These are phyloP conservation scores for Aspergillus sclerotialis DNA, from an alignment of 2,329 filamentous ascomycete species.

Conservation along the genomic window DNA sequence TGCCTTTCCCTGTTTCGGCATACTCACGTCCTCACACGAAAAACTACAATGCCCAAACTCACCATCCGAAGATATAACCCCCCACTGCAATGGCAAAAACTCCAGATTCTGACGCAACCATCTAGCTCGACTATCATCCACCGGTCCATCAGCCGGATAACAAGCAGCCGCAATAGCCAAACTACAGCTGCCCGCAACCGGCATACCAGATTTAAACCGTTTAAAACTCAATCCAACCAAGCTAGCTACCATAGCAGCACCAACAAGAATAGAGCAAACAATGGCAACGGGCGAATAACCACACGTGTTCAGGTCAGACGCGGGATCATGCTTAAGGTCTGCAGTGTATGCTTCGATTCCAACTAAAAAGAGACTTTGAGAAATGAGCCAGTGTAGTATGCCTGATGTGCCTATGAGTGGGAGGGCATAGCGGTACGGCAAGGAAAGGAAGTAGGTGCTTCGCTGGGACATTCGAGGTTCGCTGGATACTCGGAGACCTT, in stretches of 20 bases:
- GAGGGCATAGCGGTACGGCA: slow-evolving; percentile 41
- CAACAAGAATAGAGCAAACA: not conserved
- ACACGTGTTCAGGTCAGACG: not conserved
- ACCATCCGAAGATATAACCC: not conserved
- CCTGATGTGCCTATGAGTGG: slow-evolving; percentile 30
- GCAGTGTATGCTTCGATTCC: slow-evolving; percentile 17
- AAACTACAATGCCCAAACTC: not conserved
- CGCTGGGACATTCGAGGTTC: slow-evolving; percentile 34
- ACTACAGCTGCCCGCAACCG: slow-evolving; percentile 25
- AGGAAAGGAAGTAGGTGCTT: slow-evolving; percentile 38
- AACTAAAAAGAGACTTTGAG: slow-evolving; percentile 41
- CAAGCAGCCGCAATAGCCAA: slow-evolving; percentile 27
- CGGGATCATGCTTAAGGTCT: not conserved
- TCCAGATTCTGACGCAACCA: not conserved
- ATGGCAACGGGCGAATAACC: slow-evolving; percentile 1
- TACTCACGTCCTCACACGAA: not conserved
- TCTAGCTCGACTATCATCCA: no score
- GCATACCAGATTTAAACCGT: slow-evolving; percentile 17
- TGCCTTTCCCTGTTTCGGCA: not conserved
- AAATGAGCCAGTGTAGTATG: slow-evolving; percentile 45
- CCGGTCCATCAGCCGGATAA: slow-evolving; percentile 9
- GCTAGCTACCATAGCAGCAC: slow-evolving; percentile 1
- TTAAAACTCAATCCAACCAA: slow-evolving; percentile 9
- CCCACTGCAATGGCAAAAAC: not conserved
- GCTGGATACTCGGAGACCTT: slow-evolving; percentile 36